phyloP scores from a whole-genome alignment of 495 filamentous ascomycete genomes.

The Podospora pseudoanserina region DNA sequence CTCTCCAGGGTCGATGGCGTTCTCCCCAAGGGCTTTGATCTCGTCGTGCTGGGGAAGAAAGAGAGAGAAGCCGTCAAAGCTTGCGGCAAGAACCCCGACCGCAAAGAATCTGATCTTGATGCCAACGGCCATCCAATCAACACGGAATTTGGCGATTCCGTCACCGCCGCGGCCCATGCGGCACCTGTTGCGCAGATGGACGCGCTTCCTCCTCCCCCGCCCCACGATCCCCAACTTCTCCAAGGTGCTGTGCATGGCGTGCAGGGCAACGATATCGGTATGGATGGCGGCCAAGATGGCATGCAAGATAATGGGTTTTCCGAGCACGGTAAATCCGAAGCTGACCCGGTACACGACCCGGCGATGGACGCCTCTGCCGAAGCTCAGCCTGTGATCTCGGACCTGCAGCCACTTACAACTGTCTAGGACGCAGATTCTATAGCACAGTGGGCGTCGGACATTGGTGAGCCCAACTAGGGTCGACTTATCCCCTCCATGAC shows the following conservation, averaged over 20 bases:
- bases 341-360: background rate
- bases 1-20: conserved; percentile 27
- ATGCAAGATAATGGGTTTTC: background rate
- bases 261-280: background rate
- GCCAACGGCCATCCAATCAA: conserved; percentile 32
- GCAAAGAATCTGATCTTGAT: conserved; percentile 40
- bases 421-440: background rate
- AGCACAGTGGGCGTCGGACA: background rate
- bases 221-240: background rate
- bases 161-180: background rate
- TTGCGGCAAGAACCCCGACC: conserved; percentile 42
- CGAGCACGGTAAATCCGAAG: background rate
- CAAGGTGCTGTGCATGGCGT: background rate
- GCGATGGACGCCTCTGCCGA: background rate
- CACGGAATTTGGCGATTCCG: conserved; percentile 21
- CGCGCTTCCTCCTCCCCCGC: background rate
- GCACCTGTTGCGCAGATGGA: conserved; percentile 3
- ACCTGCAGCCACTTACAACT: background rate
- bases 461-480: background rate
- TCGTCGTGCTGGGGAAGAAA: conserved; percentile 47
- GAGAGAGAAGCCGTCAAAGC: conserved; percentile 41
- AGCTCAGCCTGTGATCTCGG: background rate
- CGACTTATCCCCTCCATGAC: background rate
- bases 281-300: background rate
- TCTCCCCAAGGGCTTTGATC: conserved; percentile 48